Evolutionary conservation across 139 green algal genomes (phyloP), one percentile per base, ranked within the genome.

Genomic region (Picochlorum sp.): DNA sequence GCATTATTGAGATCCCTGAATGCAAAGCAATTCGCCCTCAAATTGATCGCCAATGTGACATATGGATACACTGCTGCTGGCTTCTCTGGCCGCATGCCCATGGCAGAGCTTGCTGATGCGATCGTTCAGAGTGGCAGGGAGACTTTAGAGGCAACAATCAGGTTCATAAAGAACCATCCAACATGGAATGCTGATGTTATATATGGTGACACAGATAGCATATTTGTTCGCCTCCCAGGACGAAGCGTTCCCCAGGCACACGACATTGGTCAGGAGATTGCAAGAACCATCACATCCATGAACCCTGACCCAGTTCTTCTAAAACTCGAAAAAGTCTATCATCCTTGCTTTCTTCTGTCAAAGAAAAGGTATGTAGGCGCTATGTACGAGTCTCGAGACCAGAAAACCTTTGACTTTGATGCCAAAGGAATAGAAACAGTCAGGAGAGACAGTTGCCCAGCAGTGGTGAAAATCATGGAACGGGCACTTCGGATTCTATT

Each of bases 331-430:
- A 98, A 98, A 80, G 88, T 96, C 57, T 98, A 97, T 78, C 82
- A 91, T 49, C 88, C 89, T 18, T 96, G 90, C 77, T 66, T 97
- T 14, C 88, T 98, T 59, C 78, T 90, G 52, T 90, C 91, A 58
- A 98, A 98, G 84, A 98, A 98, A 83, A 86, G 93, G 18, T 98
- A 98, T 69, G 93, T 97, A 49, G 93, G 93, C 5, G 86, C 85
- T 60, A 77, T 75, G 51, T 97, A 94, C 70, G 90, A 96, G 76
- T 72, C 67, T 1, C 77, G 87, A 1, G 24, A 37, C 1, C 88
- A 95, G 81, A 57, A 55, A n/a, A 23, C 23, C 30, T 77, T 72
- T 38, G 20, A 24, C 28, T 85, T 84, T 68, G 79, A 85, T 26
- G 78, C 78, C 54, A 85, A 85, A 51, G 91, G 91, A 49, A 97